Evolutionary conservation across 2,329 filamentous ascomycete genomes (phyloP), one percentile per base, ranked within the genome.

Genomic region (Monosporascus sp.): DNA sequence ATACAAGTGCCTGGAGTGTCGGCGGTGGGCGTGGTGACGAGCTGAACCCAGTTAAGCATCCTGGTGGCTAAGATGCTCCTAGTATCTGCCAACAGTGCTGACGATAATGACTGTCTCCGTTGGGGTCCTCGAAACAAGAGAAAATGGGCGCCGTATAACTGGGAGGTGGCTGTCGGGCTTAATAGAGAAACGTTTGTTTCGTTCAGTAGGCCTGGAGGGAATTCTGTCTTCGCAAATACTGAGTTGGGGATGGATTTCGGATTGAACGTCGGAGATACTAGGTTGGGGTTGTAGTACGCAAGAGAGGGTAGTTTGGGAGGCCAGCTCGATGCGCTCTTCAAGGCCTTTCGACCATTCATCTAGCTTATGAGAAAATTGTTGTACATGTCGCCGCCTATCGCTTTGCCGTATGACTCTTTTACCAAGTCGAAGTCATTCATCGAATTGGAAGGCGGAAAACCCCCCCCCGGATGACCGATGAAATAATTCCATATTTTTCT

Each of bases 1-100:
- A 97, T 69, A 48, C 83, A 81, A 2, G 90, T 89, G 51, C 93
- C 93, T 1, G 86, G 82, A 20, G 91, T 96, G 71, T 99, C 94
- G 54, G 86, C 87, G 60, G 93, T 94, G 15, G 93, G 93, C 54
- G 88, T 88, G 18, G 86, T 88, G 56, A 93, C 70, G 62, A 97
- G 73, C 68, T 95, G 86, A 52, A 92, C 77, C 62, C 77, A 83
- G 66, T 80, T 86, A 61, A 85, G 79, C 92, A 96, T 96, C 57
- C 59, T 68, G 52, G 5, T 9, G 9, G 31, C 31, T 34, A 34
- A 34, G 31, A 34, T 34, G 31, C 31, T 34, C 11, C n/a, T 37
- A 24, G 54, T 39, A 22, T 18, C 31, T 2, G 31, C 25, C 18
- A 50, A 22, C 17, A 6, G 34, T 3, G 47, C 47, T 39, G 46